phyloP scores from a whole-genome alignment of 768 basidiomycete species.

The Clathrus columnatus region DNA sequence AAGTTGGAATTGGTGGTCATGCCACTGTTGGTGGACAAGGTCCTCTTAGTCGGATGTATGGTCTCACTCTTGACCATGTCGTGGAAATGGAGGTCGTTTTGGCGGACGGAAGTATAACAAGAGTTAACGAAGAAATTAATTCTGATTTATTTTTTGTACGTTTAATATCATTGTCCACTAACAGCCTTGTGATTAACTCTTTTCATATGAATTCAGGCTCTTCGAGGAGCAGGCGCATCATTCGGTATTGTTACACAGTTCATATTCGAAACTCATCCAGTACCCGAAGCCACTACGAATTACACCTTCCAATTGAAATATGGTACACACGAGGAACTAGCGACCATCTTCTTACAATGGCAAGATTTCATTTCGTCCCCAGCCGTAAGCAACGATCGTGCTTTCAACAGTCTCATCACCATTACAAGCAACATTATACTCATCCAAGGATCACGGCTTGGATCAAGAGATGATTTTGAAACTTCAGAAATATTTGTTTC shows the following conservation, averaged over 20 bases:
- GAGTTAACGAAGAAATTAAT: constrained; percentile 18
- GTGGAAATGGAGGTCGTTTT: constrained; percentile 19
- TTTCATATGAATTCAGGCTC: constrained; percentile 18
- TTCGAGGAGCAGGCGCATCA: constrained; percentile 23
- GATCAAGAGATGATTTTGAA: background rate
- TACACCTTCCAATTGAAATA: background rate
- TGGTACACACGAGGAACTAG: background rate
- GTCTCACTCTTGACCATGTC: constrained; percentile 21
- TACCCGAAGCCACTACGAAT: constrained; percentile 15
- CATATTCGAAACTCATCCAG: constrained; percentile 19
- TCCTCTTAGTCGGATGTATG: constrained; percentile 19
- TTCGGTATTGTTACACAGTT: constrained; percentile 25
- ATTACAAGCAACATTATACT: background rate
- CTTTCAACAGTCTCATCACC: background rate
- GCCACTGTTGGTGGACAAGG: constrained; percentile 20
- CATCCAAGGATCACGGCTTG: constrained; percentile 1
- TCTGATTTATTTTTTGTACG: constrained; percentile 20
- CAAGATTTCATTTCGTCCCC: background rate
- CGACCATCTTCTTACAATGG: background rate
- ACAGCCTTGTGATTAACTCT: too few species aligned
- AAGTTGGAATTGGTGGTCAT: constrained; percentile 22
- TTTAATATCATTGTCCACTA: too few species aligned
- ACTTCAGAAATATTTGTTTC: background rate
- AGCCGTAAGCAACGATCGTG: background rate
- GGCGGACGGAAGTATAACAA: constrained; percentile 18